These are phyloP conservation scores for Nitzschia sp. DNA, from an alignment of 108 stramenopile genomes.

Conservation along the genomic window DNA sequence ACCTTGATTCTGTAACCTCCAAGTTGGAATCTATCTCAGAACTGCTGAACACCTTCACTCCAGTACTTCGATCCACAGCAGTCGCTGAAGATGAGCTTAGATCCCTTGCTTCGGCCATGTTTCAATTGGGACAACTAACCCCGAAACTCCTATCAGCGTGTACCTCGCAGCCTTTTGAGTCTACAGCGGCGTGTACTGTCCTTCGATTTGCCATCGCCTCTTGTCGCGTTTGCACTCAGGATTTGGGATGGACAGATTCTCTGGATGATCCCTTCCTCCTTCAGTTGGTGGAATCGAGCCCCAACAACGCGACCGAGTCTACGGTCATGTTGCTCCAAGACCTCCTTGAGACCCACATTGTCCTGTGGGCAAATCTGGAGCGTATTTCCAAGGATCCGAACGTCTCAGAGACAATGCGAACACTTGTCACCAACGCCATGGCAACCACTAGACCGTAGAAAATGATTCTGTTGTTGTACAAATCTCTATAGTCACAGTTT, in stretches of 20 bases:
- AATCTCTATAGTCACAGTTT: no score
- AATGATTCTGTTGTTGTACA: no score
- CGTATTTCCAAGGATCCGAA: no score
- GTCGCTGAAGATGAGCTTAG: constrained; percentile 5
- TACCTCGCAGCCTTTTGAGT: neutral
- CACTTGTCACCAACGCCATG: no score
- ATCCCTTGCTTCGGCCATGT: neutral
- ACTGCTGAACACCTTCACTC: no score
- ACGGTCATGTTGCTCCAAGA: no score
- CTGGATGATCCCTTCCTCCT: neutral
- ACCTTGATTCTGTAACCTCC: neutral
- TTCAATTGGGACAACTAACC: neutral
- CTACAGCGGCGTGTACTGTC: neutral
- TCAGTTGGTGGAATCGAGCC: neutral
- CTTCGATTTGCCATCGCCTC: neutral
- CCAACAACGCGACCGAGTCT: no score
- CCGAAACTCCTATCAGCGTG: neutral
- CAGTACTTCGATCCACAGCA: neutral
- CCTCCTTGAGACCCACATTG: no score
- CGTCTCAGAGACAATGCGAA: no score
- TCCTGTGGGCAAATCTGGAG: no score
- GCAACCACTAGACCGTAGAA: no score
- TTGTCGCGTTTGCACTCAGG: neutral
- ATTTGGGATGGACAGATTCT: neutral
- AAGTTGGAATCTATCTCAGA: neutral